These are phyloP conservation scores for Globisporangium barbulae DNA, from an alignment of 352 stramenopile genomes.

Conservation along the genomic window DNA sequence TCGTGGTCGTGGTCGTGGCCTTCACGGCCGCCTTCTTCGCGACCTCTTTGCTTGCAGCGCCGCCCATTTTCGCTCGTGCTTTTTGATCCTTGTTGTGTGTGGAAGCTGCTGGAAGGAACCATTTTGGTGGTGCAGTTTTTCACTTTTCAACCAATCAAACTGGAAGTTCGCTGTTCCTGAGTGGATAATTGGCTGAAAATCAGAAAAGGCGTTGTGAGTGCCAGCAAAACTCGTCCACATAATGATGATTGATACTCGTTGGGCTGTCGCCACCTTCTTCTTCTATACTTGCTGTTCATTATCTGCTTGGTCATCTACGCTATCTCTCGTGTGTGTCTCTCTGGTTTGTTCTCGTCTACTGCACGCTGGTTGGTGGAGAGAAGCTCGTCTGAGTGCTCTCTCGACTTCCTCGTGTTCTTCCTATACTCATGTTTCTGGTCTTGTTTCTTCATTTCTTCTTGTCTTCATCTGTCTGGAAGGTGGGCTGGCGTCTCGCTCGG, in stretches of 20 bases:
- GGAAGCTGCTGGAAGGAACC: neutral
- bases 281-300: neutral
- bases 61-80: slow-evolving; percentile 12
- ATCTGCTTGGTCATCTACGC: neutral
- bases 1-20: neutral
- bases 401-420: neutral
- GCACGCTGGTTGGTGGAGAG: neutral
- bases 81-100: neutral
- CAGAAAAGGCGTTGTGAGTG: neutral
- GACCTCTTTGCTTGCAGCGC: slow-evolving; percentile 15
- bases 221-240: neutral
- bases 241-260: neutral
- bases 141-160: slow-evolving; percentile 4
- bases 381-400: neutral
- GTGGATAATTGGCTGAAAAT: neutral
- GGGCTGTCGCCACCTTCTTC: neutral
- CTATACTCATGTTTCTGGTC: neutral
- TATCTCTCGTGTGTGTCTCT: slow-evolving; percentile 2
- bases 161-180: neutral
- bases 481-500: no score
- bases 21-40: slow-evolving; percentile 13
- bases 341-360: neutral
- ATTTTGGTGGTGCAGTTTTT: slow-evolving; percentile 10
- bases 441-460: neutral
- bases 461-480: neutral